Percentiles rank a stretch among this genome's conserved stretches.
Conservation (phyloP, 371 early-diverging fungal genomes). For the Rhizopus sp. region DNA sequence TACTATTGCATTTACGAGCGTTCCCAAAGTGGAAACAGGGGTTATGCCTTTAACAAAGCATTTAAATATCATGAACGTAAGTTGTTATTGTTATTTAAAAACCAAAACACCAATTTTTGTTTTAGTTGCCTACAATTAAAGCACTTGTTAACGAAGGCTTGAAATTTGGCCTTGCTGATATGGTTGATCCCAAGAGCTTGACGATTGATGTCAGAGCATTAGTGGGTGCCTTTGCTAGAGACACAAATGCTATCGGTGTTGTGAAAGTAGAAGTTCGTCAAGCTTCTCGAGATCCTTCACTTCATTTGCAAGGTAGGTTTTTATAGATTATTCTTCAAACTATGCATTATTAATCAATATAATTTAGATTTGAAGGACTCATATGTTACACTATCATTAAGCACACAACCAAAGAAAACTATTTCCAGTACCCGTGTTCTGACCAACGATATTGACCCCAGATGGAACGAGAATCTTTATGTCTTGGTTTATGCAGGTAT, state of each 20-base stretch:
- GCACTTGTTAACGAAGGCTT: conserved; percentile 43
- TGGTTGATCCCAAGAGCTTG: conserved; percentile 49
- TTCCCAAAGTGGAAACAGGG: conserved; percentile 41
- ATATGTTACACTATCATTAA: conserved; percentile 40
- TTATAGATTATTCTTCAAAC: not conserved
- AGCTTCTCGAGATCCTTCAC: conserved; percentile 23
- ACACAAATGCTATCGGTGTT: conserved; percentile 47
- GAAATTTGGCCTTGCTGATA: conserved; percentile 36
- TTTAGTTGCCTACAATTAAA: conserved; percentile 42
- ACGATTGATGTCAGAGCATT: conserved; percentile 40
- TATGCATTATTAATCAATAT: not conserved
- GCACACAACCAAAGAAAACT: conserved; percentile 37
- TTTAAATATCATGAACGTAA: conserved; percentile 47
- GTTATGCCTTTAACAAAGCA: conserved; percentile 47
- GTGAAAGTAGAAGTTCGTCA: conserved; percentile 36
- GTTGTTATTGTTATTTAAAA: conserved; percentile 3
- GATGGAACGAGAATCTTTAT: conserved; percentile 45
- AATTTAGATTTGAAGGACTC: conserved; percentile 43
- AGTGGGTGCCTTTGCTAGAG: conserved; percentile 31
- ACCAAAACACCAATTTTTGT: not conserved
- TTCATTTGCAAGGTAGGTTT: conserved; percentile 27
- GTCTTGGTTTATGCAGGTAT: conserved; percentile 35
- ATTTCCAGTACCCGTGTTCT: conserved; percentile 40
- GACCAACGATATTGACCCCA: conserved; percentile 44
- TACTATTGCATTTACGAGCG: conserved; percentile 46